These are phyloP conservation scores for Diaporthe longicolla DNA, from an alignment of 2,329 filamentous ascomycete species.

Conservation along the genomic window DNA sequence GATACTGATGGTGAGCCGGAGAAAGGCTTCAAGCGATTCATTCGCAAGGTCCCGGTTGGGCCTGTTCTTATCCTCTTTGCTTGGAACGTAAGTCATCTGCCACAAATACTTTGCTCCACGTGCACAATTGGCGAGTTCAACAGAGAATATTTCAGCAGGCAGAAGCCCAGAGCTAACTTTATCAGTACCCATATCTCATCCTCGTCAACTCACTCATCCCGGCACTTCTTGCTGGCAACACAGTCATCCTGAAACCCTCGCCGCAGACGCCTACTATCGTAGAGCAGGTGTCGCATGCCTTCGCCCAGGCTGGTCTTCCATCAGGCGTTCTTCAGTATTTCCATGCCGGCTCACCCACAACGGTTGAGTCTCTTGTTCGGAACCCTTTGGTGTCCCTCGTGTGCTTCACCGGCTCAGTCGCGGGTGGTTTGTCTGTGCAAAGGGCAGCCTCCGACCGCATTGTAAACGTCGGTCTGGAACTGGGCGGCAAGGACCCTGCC, in stretches of 20 bases:
- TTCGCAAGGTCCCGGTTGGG: constrained; percentile 89
- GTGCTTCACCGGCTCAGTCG: constrained; percentile 95
- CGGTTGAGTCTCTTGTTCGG: constrained; percentile 84
- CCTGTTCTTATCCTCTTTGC: constrained; percentile 92
- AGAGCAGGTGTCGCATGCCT: constrained; percentile 84
- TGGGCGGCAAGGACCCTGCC: constrained; percentile 95
- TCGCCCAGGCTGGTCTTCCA: constrained; percentile 85
- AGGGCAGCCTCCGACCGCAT: constrained; percentile 87
- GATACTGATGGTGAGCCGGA: constrained; percentile 88
- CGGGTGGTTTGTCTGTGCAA: constrained; percentile 88
- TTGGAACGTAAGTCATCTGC: constrained; percentile 84
- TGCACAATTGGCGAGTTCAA: neutral
- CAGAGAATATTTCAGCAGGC: neutral
- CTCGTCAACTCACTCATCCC: constrained; percentile 93
- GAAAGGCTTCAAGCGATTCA: constrained; percentile 90
- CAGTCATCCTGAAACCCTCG: constrained; percentile 93
- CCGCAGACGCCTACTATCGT: constrained; percentile 94
- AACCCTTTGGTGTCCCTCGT: constrained; percentile 83
- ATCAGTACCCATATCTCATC: constrained; percentile 92
- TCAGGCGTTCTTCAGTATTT: constrained; percentile 91
- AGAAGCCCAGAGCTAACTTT: constrained; percentile 12
- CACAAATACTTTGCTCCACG: neutral
- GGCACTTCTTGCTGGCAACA: constrained; percentile 90
- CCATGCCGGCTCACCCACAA: constrained; percentile 84
- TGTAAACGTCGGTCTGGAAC: constrained; percentile 88